Evolutionary conservation across 2,329 filamentous ascomycete species (phyloP), one percentile per base, ranked within the genome.

Genomic region (Diaporthe capsici): DNA sequence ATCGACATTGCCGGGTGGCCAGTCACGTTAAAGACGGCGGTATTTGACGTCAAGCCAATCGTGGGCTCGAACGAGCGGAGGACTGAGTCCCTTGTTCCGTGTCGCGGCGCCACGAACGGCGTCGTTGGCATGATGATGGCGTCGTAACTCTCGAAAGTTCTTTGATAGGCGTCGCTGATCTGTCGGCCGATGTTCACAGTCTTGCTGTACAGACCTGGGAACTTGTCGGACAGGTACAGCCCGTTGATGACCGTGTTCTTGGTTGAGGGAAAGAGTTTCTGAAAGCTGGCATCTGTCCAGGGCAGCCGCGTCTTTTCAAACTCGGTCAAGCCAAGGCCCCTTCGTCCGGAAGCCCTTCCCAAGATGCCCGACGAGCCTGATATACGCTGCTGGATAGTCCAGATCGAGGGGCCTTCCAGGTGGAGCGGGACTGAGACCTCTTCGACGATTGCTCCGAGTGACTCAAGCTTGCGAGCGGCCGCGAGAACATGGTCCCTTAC

Each of bases 1-100:
- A 91, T 81, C 0, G 87, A 85, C 77, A 91, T 79, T 0, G 88
- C 90, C 0, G 90, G 89, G 77, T 91, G 89, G 0, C 90, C 90
- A 0, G 89, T 91, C 3, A 88, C 84, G 78, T 91, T 89, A 80
- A 91, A 91, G 3, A 87, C 84, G 13, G 87, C 87, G 6, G 90
- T 92, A 77, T 92, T 92, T 13, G 55, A 42, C 5, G 0, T 90
- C 90, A 47, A 91, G 87, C 44, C 87, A n/a, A 63, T 63, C 4
- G 60, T 73, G 31, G 57, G 71, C 37, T 73, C 71, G 22, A 73
- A 65, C 0, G 71, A 63, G 4, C 31, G n/a, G 8, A 63, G 55
- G 17, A 65, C 57, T 7, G 57, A 31, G 58, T 53, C 42, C 25
- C 47, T 17, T 5, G 60, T 68, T 4, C 47, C 71, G 5, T 65